Conservation (phyloP, 2,329 filamentous ascomycete species). For the Alternaria novae-zelandiae region DNA sequence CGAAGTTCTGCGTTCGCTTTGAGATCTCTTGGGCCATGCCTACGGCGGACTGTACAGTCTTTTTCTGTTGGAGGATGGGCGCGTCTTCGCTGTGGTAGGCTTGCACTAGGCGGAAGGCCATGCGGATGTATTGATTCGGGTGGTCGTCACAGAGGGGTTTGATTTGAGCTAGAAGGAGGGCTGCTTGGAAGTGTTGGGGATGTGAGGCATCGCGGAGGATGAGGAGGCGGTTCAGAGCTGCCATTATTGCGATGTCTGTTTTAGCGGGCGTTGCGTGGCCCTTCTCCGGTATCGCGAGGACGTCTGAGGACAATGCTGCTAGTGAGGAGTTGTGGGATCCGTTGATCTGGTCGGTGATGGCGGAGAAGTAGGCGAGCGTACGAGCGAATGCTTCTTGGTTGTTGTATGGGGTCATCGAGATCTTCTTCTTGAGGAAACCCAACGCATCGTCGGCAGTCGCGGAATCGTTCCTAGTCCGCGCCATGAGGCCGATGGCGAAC, state of each 20-base stretch:
- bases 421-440: slow-evolving; percentile 17
- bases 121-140: slow-evolving; percentile 75
- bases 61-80: slow-evolving; percentile 77
- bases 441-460: slow-evolving; percentile 44
- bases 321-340: slow-evolving; percentile 75
- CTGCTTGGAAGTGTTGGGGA: slow-evolving; percentile 60
- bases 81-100: slow-evolving; percentile 68
- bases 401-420: slow-evolving; percentile 52
- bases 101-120: slow-evolving; percentile 77
- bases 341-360: slow-evolving; percentile 76
- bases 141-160: slow-evolving; percentile 72
- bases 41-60: slow-evolving; percentile 66
- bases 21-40: slow-evolving; percentile 70
- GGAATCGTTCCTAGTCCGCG: slow-evolving; percentile 75
- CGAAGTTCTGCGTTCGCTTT: slow-evolving; percentile 73
- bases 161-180: slow-evolving; percentile 68
- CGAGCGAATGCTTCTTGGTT: slow-evolving; percentile 55
- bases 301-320: slow-evolving; percentile 66
- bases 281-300: slow-evolving; percentile 60
- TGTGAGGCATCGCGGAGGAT: slow-evolving; percentile 52
- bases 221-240: slow-evolving; percentile 56
- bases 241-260: slow-evolving; percentile 54
- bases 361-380: slow-evolving; percentile 74
- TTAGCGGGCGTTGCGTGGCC: slow-evolving; percentile 31
- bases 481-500: slow-evolving; percentile 73